Base-by-base conservation (phyloP, 1,139 yeast genomes). In the Suhomyces maxii region DNA sequence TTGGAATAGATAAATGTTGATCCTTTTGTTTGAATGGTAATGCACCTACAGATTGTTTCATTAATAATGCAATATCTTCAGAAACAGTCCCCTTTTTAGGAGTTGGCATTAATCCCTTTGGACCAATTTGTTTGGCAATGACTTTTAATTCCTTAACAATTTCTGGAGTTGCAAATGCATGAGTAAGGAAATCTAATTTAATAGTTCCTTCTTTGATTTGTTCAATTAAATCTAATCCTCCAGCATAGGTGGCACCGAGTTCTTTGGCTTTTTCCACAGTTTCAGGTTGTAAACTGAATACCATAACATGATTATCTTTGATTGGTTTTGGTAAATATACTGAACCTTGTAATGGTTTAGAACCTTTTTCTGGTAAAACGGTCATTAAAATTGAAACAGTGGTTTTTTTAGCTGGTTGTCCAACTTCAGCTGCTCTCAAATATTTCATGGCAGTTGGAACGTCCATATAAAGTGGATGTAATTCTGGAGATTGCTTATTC, bases 381-480 rank as follows among this genome's bases (percentile, higher is more conserved):
- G 80, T 71, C 50, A 90, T 74, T 35, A 83, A 80, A 48, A 89
- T 66, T 18, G 86, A 73, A 38, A 91, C 74, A 34, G 91, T 86
- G 30, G 93, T 82, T 54, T 84, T 83, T 25, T 74, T 68, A 4
- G 79, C 71, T 2, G 93, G 82, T 58, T 87, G 82, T 5, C 98
- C 98, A 6, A 89, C 95, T 65, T 90, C 97, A 5, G 91, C 82
- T 0, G 98, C 96, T 53, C 97, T 77, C 48, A 93, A 64, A 60
- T 84, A 90, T 59, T 86, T 78, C 64, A 90, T 67, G 1, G 97
- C 98, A 18, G 71, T 67, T 10, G 88, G 80, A 10, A 89, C 76
- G 39, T 82, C 84, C 86, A 88, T 83, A 61, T 83, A 86, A 43
- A 86, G 70, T 1, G 90, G 89, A 49, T 77, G 79, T 14, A 63